Percentiles rank a stretch among this genome's conserved stretches.
Evolutionary conservation across 2,329 filamentous ascomycete genomes (phyloP).

Genomic region (Monosporascus sp.): DNA sequence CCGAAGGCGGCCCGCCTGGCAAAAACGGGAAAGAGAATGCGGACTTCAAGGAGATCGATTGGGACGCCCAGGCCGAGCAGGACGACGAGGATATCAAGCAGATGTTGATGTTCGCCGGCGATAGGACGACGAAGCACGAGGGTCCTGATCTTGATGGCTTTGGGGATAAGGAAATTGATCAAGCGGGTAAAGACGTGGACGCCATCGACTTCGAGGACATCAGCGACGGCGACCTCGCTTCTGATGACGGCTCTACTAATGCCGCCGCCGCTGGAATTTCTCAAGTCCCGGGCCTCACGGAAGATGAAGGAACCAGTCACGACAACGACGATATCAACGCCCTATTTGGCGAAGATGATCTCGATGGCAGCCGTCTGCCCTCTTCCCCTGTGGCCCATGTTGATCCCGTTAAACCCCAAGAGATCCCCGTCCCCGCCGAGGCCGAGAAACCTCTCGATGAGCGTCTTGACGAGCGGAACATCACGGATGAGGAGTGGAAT

Average conservation of each 20-base stretch:
- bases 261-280: constrained; percentile 33
- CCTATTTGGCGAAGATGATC: constrained; percentile 60
- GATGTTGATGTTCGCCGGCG: constrained; percentile 45
- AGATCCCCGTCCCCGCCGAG: constrained; percentile 3
- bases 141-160: constrained; percentile 40
- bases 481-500: constrained; percentile 30
- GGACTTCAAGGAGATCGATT: constrained; percentile 21
- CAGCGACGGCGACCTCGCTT: constrained; percentile 83
- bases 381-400: constrained; percentile 40
- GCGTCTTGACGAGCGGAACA: constrained; percentile 11
- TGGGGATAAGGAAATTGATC: constrained; percentile 46
- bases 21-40: constrained; percentile 11
- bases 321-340: constrained; percentile 54
- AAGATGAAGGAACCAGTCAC: constrained; percentile 56
- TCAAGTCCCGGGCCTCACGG: constrained; percentile 49
- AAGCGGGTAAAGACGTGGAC: constrained; percentile 81
- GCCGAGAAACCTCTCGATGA: constrained; percentile 3
- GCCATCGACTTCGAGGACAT: constrained; percentile 90
- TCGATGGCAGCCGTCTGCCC: constrained; percentile 32
- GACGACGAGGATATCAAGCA: constrained; percentile 33
- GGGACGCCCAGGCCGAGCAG: constrained; percentile 21
- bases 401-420: constrained; percentile 2
- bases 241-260: constrained; percentile 46
- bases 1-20: neutral
- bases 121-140: constrained; percentile 40